Base-by-base conservation (phyloP, 2,329 filamentous ascomycete genomes). In the Pochonia chlamydosporia region DNA sequence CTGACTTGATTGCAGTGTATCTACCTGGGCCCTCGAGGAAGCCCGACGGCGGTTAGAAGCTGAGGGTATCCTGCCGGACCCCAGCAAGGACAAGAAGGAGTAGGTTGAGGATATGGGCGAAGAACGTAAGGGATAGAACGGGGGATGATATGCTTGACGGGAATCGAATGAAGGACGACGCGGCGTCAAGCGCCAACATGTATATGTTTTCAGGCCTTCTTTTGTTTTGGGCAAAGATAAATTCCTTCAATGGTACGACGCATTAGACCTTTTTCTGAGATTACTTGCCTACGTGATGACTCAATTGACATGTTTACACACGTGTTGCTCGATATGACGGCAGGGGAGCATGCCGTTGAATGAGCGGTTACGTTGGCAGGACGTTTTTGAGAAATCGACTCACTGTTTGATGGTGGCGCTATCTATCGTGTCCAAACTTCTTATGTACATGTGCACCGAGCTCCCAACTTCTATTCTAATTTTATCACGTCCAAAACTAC, bases 21-120 rank as follows among this genome's bases (percentile, higher is more conserved):
- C 97, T 76, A 97, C 92, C 47, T 99, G 93, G 93, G 93, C 93
- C 53, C 82, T 99, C 37, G 93, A 99, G 73, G 93, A 99, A 75
- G 93, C 93, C 45, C 82, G 93, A 64, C 82, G 93, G 74, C 81
- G 93, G 74, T 83, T 99, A 79, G 93, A 99, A 75, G 87, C 84
- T 51, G 93, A 99, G 76, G 93, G 93, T 50, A 91, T 97, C 64
- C 73, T 97, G 63, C 82, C 88, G 63, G 92, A 96, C 62, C 72
- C 47, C 69, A 73, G 56, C 39, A 40, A 79, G 49, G 76, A 82
- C 67, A 78, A 80, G 72, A 78, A 79, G 66, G 58, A 69, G 46
- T 68, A 58, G 24, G 11, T 18, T 26, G 26, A 54, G 37, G 48
- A 36, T 47, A 41, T 28, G 46, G 46, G 39, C 41, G 3, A 13